Evolutionary conservation across 495 filamentous ascomycete species (phyloP), one percentile per base, ranked within the genome.

Genomic region (Usnea hakonensis): DNA sequence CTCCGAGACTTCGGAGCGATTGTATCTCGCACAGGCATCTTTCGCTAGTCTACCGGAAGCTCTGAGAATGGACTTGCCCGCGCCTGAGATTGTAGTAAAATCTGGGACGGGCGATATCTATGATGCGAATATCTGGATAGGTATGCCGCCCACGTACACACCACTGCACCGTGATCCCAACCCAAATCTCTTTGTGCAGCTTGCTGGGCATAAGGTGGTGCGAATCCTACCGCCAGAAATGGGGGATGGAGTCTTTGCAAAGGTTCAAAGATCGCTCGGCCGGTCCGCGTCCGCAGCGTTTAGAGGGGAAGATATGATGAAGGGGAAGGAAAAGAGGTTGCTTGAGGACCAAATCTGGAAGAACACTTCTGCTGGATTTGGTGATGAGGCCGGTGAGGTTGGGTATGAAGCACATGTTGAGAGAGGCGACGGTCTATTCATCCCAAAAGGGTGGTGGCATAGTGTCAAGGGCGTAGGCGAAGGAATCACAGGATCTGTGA

Each of bases 371-470:
- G 2, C n/a, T 37, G 68, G 73, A 28, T 64, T 44, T 36, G 62
- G 64, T 2, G 62, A 64, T 36, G 62, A 65, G 30, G 69, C 8
- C 35, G 59, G 71, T 3, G 65, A 71, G 67, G 63, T 68, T 36
- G 80, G 79, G 6, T 78, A 74, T 64, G 85, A 94, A 65, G 86
- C 80, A 14, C 60, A 67, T n/a, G 67, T 96, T 37, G 70, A 73
- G 3, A 74, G 79, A 17, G 86, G 88, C 0, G 91, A 97, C 77
- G 85, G 79, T 0, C 62, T 97, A 48, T 97, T 93, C 70, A 92
- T 98, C 60, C 94, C 93, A 0, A 85, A 83, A 63, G 90, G 90
- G 16, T 98, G 91, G 91, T 98, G 94, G 94, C 94, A 98, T 80
- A 91, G 89, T 70, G 84, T 98, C 56, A 87, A 83, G 68, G 90